These are phyloP conservation scores for Albatrellus ellisii DNA, from an alignment of 768 basidiomycete species.

Conservation along the genomic window DNA sequence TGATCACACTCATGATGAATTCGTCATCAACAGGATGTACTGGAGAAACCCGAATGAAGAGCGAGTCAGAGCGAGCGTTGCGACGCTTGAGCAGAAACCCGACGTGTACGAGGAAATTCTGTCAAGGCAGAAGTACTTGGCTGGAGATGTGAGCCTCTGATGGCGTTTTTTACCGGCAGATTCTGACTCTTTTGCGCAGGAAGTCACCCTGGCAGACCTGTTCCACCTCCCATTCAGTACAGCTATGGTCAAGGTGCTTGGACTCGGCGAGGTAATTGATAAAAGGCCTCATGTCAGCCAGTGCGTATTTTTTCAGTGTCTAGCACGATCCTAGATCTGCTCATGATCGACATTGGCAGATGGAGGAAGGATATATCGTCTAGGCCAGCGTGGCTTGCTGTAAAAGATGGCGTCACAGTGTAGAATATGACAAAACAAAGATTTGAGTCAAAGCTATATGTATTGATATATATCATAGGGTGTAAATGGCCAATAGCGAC, in stretches of 20 bases:
- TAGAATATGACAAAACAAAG: too few species aligned
- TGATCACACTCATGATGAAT: too few species aligned
- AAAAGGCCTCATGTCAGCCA: conserved; percentile 30
- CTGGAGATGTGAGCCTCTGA: conserved; percentile 22
- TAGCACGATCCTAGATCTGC: background rate
- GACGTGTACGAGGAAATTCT: conserved; percentile 45
- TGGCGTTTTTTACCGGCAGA: too few species aligned
- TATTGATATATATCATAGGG: too few species aligned
- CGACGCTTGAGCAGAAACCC: conserved; percentile 27
- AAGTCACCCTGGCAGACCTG: conserved; percentile 43
- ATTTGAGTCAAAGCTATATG: too few species aligned
- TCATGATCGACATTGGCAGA: conserved; percentile 14
- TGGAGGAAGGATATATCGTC: conserved; percentile 42
- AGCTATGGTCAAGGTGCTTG: conserved; percentile 15
- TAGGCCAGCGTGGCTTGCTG: conserved; percentile 33
- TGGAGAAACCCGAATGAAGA: conserved; percentile 22
- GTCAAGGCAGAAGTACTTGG: conserved; percentile 37
- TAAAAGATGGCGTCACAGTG: too few species aligned
- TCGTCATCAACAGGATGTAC: too few species aligned
- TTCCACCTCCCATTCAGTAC: conserved; percentile 41
- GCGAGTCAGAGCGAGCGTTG: conserved; percentile 16
- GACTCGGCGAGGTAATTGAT: conserved; percentile 20
- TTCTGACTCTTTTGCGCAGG: conserved; percentile 16
- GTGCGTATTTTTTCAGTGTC: conserved; percentile 16
- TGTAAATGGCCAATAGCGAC: too few species aligned